Base-by-base conservation (phyloP, 1,139 yeast genomes). In the Suhomyces panamericanus region DNA sequence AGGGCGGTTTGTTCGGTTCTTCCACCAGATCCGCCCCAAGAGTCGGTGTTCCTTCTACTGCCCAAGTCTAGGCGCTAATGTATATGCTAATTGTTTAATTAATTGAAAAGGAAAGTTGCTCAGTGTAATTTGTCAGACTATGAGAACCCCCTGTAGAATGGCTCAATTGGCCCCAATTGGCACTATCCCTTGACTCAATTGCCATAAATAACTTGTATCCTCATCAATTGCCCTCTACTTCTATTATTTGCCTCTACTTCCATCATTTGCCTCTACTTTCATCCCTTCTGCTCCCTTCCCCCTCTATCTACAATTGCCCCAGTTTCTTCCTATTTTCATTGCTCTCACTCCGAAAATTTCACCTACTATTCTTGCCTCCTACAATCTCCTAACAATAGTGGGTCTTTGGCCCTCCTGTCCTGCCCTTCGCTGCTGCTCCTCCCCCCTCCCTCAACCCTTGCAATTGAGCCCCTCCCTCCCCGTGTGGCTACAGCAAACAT, bases 31-130 rank as follows among this genome's bases (percentile, higher is more conserved):
- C 66, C 34, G 69, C 79, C 50, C 78, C 85, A 55, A 83, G 86
- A 71, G 85, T 87, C 49, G 96, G 96, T 63, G 87, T 87, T 48
- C 96, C 96, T 71, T 81, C 95, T 61, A 83, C 86, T 79, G 80
- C 95, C 49, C 93, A 86, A 75, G 95, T 86, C 63, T 84, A 76
- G 36, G 36, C 36, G 15, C 22, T 20, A 34, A 20, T 34, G 36
- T 34, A 34, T 34, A 34, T 34, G 36, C 36, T 34, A 34, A 34
- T 34, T 34, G 36, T 34, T 34, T 34, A 34, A 34, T 32, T 22
- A 34, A 22, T 32, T 24, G 29, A 34, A 34, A 34, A 24, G 13
- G 22, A 33, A n/a, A 20, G n/a, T 22, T 15, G 16, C 15, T 5
- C 7, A 2, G 12, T 22, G 36, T 33, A 33, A 26, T 3, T 2